A percentile compares a stretch with the other conserved stretches of the same genome.
Conservation (phyloP, 1,139 yeast species). For the Debaryomycetaceae sp. region DNA sequence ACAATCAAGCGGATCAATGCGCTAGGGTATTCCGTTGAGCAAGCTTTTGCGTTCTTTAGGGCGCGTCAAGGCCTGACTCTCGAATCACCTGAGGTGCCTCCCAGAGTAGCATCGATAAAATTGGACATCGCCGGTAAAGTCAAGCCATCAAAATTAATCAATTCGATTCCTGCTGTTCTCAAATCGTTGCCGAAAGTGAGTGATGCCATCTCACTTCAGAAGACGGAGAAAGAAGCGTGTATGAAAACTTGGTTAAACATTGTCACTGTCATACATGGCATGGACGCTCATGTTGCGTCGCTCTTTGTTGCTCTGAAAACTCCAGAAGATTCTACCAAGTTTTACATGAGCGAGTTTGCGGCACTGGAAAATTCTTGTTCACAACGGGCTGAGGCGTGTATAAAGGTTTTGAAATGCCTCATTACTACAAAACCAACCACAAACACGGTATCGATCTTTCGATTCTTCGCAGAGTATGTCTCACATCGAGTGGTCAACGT, state of each 20-base stretch:
- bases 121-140: constrained; percentile 12
- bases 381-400: neutral
- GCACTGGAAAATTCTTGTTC: neutral
- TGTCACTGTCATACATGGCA: neutral
- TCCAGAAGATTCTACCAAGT: neutral
- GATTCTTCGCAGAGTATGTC: neutral
- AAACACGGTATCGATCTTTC: neutral
- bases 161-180: constrained; percentile 27
- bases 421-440: too few species aligned
- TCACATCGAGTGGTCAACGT: constrained; percentile 5
- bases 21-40: too few species aligned
- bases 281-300: neutral
- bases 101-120: too few species aligned
- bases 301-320: neutral
- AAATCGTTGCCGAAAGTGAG: constrained; percentile 21
- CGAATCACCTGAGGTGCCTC: too few species aligned
- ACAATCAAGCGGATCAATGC: too few species aligned
- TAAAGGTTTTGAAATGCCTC: neutral
- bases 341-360: too few species aligned
- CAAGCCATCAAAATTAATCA: constrained; percentile 25
- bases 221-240: neutral
- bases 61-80: too few species aligned
- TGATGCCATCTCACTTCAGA: constrained; percentile 9
- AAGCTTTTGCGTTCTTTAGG: too few species aligned
- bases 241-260: neutral